A percentile compares a stretch with the other conserved stretches of the same genome.
phyloP scores from a whole-genome alignment of 1,284 basidiomycete species.

The Ustilago curta region DNA sequence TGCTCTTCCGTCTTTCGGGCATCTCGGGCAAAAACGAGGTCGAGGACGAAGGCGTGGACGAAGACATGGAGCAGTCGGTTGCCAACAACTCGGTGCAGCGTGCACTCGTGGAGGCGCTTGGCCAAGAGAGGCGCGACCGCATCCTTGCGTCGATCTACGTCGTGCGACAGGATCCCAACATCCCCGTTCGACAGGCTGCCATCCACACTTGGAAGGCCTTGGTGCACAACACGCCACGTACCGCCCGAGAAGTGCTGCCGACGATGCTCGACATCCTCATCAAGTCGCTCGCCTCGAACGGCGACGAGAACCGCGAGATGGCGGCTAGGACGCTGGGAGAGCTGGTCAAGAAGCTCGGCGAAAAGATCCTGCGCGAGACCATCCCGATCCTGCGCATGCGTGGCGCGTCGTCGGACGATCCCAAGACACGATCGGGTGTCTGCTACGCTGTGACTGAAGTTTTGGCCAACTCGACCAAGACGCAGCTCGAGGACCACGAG shows the following conservation, averaged over 20 bases:
- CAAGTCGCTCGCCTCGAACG: constrained; percentile 79
- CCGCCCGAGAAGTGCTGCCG: constrained; percentile 92
- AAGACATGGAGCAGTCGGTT: constrained; percentile 75
- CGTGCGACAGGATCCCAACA: constrained; percentile 92
- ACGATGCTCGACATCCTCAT: constrained; percentile 76
- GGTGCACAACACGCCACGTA: constrained; percentile 78
- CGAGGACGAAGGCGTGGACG: constrained; percentile 70
- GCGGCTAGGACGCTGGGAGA: constrained; percentile 73
- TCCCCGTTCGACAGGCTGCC: constrained; percentile 88
- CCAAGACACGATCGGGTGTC: constrained; percentile 85
- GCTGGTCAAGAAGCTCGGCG: constrained; percentile 94
- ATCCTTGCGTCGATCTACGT: constrained; percentile 92
- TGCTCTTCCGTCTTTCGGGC: constrained; percentile 97
- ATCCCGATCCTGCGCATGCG: constrained; percentile 81
- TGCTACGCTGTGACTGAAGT: constrained; percentile 89
- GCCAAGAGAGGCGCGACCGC: constrained; percentile 86
- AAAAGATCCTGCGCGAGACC: constrained; percentile 87
- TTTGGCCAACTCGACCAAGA: constrained; percentile 86
- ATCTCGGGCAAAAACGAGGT: constrained; percentile 90
- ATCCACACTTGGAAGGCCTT: constrained; percentile 98
- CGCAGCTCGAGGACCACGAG: constrained; percentile 89
- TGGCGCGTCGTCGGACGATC: constrained; percentile 75
- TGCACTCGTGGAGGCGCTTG: constrained; percentile 87
- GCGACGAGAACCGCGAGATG: constrained; percentile 91
- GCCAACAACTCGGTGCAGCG: constrained; percentile 75